Base-by-base conservation (phyloP, 2,329 filamentous ascomycete species). In the Sporothrix phasma region DNA sequence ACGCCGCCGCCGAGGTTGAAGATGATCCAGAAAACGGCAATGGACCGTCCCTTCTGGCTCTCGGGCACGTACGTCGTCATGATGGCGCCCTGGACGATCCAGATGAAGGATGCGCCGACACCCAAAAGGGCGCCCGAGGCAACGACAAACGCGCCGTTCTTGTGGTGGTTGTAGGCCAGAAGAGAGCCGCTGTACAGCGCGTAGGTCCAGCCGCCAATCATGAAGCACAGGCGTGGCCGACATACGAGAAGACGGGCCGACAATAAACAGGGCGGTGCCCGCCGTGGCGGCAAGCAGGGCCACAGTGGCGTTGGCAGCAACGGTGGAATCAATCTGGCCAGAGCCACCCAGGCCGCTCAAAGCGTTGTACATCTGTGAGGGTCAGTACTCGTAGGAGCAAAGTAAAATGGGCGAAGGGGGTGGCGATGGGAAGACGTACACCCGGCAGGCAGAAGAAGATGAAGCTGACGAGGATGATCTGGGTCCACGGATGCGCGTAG, bases 1-100 rank as follows among this genome's bases (percentile, higher is more conserved):
- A 79, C 74, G 6, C 45, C 59, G 22, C 45, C 45, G 31, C 59
- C 59, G 2, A 61, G 46, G 46, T 61, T 61, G 46, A 61, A 61
- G 3, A 61, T 61, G 31, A 51, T 51, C 59, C 59, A 61, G 31
- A 51, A 61, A 1, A 61, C 34, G 45, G 89, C 89, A 73, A 61
- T 51, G 13, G 29, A 24, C 2, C 46, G 45, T 3, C 59, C 59
- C 59, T 61, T 61, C 19, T 61, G 45, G 31, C 19, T 34, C 47
- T 62, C 61, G 11, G 61, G 79, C 1, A 92, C 91, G 74, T 96
- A 96, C 46, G 88, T 86, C 84, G 96, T 93, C 87, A 92, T 92
- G 71, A 92, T 89, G 64, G 88, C 86, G 65, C 89, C 89, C 76
- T 93, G 89, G 0, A 88, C 89, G 43, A 87, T 87, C 89, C 89